Base-by-base conservation (phyloP, 1,139 yeast genomes). In the Ogataea hybrid region DNA sequence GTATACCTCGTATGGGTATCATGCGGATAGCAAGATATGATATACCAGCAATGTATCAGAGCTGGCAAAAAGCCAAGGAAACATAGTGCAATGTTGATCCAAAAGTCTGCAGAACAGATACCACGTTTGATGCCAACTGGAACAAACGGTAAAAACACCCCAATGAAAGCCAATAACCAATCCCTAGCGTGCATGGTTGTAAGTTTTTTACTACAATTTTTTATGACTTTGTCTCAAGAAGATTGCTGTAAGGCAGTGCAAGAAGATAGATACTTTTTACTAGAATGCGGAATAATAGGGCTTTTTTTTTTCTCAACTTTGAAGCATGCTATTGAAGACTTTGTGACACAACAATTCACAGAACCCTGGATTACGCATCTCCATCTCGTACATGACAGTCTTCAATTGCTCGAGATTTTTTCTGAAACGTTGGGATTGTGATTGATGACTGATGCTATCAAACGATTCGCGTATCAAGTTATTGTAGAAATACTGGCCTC, bases 1-100 rank as follows among this genome's bases (percentile, higher is more conserved):
- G 49, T 50, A 43, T 59, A 62, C 1, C 55, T 48, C 8, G 57
- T 54, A 2, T 59, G 55, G 34, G 71, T 71, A 14, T 70, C 68
- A 52, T 73, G 69, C 6, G 84, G 84, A 51, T 78, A 75, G 44
- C 67, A 61, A 43, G 76, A 70, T 42, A 79, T 79, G 50, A 79
- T 75, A 58, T 80, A 83, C 63, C 81, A 71, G 35, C 78, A 70
- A 56, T 82, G 89, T 48, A 82, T 62, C 42, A 83, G 65, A 6
- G 96, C 96, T 0, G 97, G 97, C 47, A 89, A 61, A 63, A 78
- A 84, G 3, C 96, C 96, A 39, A 89, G 70, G 39, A 83, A 53
- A 63, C 90, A 85, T 41, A 89, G 71, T 28, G 86, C 73, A 42
- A 89, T 70, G 63, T 88, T 89, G 56, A 88, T 81, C 64, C 81